Evolutionary conservation across 208 protist genomes (phyloP), one percentile per base, ranked within the genome.

Genomic region (Leishmania braziliensis): DNA sequence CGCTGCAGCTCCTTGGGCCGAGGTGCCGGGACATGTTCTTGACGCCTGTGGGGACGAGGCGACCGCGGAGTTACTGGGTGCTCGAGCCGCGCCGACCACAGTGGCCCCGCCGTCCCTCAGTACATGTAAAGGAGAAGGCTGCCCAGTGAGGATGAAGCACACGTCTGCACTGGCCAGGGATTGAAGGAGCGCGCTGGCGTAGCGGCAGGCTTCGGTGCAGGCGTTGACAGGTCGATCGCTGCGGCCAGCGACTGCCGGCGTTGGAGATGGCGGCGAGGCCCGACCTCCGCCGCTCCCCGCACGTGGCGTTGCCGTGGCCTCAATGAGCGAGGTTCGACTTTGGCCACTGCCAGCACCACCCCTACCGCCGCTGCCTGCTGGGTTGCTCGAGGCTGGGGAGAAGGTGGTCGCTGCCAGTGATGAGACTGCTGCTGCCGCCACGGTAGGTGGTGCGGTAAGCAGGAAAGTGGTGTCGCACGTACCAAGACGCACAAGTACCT

Each of bases 401-500:
- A 16, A 36, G 50, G n/a, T n/a, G 74, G 39, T 3, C 23, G 56
- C 29, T n/a, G 53, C 29, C 9, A 9, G 36, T 29, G 72, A 62
- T 76, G 69, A 54, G 72, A 39, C 36, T 58, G 69, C 75, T 70
- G 56, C 43, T 51, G 54, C 72, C 79, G 74, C 89, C 90, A 95
- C 39, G 16, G 60, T 50, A 26, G 63, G 36, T 4, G 71, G 53
- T 43, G 78, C 51, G 6, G 5, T 53, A 60, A 60, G 60, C 82
- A 79, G 82, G 74, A 86, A 93, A 5, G 78, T 77, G 0, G 84
- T 65, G 56, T 97, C 90, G 63, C 86, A 86, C 8, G 85, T 81
- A 14, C 88, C 89, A 63, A 95, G 79, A 14, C 77, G 63, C 16
- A 92, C 87, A 18, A 97, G 85, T 23, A 92, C 79, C 74, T 97